Conservation (phyloP, 2,329 filamentous ascomycete species). For the Colletotrichum sp. region DNA sequence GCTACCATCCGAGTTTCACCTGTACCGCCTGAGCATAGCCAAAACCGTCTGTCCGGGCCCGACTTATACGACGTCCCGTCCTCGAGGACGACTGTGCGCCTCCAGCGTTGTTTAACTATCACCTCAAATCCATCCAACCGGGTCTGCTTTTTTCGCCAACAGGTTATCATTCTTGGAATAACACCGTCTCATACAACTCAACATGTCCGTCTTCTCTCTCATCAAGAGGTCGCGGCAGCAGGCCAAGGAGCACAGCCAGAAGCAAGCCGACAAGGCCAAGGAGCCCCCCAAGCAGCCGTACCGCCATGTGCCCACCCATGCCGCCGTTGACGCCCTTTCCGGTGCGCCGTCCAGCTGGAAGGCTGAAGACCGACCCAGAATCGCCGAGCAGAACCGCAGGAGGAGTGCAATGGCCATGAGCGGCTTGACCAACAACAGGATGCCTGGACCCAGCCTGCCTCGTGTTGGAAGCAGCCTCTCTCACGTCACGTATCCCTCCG, state of each 20-base stretch:
- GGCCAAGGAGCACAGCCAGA: constrained; percentile 58
- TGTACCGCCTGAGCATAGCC: constrained; percentile 3
- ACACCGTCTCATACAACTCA: not conserved
- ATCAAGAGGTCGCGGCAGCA: constrained; percentile 58
- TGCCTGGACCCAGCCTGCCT: constrained; percentile 37
- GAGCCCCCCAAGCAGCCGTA: constrained; percentile 51
- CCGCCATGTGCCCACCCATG: constrained; percentile 66
- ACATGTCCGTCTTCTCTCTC: constrained; percentile 63
- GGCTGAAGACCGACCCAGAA: constrained; percentile 48
- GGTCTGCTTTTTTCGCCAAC: not conserved
- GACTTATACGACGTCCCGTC: constrained; percentile 6
- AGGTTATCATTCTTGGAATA: not conserved
- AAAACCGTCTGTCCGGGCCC: constrained; percentile 8
- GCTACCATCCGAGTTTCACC: constrained; percentile 9
- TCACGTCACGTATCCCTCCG: constrained; percentile 50
- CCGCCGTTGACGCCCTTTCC: constrained; percentile 61
- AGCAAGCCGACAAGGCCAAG: constrained; percentile 52
- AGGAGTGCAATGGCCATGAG: constrained; percentile 53
- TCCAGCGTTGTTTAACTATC: not conserved
- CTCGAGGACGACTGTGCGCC: not conserved
- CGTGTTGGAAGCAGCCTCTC: constrained; percentile 54
- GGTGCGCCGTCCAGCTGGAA: constrained; percentile 59
- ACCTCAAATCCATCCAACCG: not conserved
- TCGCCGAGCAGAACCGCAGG: constrained; percentile 55
- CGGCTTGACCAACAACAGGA: constrained; percentile 40